Conservation (phyloP, 2,329 filamentous ascomycete genomes). For the Coniochaeta prunicola region DNA sequence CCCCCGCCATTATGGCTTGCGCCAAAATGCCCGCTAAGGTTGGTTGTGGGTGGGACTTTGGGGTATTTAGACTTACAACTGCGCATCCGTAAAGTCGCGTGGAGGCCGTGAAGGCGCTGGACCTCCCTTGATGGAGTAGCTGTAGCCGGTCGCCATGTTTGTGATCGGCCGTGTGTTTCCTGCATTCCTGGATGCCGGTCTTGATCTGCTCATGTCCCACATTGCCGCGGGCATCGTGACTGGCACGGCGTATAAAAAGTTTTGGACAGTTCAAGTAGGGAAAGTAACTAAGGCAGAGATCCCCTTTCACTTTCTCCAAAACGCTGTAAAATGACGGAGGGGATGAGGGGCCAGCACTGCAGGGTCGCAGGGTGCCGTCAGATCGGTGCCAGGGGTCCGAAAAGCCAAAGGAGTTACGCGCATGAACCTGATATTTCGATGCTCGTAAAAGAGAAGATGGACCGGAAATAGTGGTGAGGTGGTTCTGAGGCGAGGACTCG, state of each 20-base stretch:
- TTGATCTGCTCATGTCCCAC: background rate
- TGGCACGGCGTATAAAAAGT: too few relatives aligned
- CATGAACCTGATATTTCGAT: background rate
- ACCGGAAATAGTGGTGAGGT: too few relatives aligned
- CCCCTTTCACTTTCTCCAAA: background rate
- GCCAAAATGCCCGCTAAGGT: slow-evolving; percentile 6
- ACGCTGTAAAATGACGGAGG: slow-evolving; percentile 1
- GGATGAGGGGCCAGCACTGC: background rate
- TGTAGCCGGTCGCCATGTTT: slow-evolving; percentile 19
- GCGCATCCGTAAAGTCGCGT: slow-evolving; percentile 19
- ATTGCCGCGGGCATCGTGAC: background rate
- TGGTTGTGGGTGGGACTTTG: background rate
- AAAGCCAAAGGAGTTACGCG: background rate
- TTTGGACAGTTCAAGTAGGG: background rate
- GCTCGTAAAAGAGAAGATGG: background rate
- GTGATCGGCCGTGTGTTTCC: background rate
- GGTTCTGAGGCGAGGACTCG: too few relatives aligned
- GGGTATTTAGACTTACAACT: slow-evolving; percentile 20
- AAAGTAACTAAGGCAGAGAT: background rate
- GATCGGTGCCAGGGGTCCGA: background rate
- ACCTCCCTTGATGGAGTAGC: slow-evolving; percentile 28
- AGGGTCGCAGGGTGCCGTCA: background rate
- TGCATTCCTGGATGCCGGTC: background rate
- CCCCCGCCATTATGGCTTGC: slow-evolving; percentile 3
- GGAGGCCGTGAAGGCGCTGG: slow-evolving; percentile 22